Evolutionary conservation across 1,139 yeast species (phyloP).

Genomic region (Taphrina wiesneri): DNA sequence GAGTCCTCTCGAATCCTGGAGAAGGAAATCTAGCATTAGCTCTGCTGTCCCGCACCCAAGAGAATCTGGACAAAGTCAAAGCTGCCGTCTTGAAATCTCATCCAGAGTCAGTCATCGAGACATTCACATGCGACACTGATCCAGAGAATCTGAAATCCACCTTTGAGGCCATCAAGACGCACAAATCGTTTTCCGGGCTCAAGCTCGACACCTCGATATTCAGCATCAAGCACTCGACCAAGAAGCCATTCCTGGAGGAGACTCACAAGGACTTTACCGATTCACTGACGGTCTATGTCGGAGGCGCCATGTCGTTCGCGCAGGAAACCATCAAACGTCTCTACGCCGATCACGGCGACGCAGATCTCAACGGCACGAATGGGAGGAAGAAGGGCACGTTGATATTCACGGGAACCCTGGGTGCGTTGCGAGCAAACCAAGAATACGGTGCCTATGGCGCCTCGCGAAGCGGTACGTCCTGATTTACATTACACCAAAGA

Average conservation of each 20-base stretch:
- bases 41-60: constrained; percentile 6
- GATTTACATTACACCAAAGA: background rate
- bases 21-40: constrained; percentile 15
- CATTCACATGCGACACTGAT: constrained; percentile 16
- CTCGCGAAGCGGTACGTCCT: background rate
- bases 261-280: constrained; percentile 7
- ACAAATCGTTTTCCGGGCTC: constrained; percentile 2
- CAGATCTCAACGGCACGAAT: background rate
- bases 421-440: constrained; percentile 8
- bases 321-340: constrained; percentile 4
- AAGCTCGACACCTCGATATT: constrained; percentile 6
- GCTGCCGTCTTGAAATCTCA: background rate
- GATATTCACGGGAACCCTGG: constrained; percentile 15
- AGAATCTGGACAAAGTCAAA: background rate
- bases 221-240: constrained; percentile 13
- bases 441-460: constrained; percentile 21
- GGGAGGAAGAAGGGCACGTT: constrained; percentile 15
- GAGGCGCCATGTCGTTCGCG: constrained; percentile 9
- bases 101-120: background rate
- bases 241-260: constrained; percentile 22
- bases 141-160: constrained; percentile 3
- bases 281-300: background rate
- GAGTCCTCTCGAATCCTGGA: background rate
- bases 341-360: constrained; percentile 3
- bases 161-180: background rate